These are phyloP conservation scores for Pythium sp. DNA, from an alignment of 352 stramenopile species.

Conservation along the genomic window DNA sequence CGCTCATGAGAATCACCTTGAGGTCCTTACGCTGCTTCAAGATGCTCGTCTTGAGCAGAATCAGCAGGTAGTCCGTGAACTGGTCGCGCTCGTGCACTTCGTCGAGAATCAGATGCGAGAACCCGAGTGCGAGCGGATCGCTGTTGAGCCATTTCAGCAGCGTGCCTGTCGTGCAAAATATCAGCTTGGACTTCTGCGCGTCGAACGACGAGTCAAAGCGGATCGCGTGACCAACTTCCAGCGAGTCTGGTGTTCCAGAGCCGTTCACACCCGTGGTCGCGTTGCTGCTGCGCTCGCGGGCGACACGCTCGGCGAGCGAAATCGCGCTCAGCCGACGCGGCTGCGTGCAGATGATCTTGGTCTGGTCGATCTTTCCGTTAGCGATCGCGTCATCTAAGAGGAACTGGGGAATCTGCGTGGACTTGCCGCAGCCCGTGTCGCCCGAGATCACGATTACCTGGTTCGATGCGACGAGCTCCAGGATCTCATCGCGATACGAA, in stretches of 20 bases:
- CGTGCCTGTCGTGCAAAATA: constrained; percentile 98
- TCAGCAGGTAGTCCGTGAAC: constrained; percentile 96
- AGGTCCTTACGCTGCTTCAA: constrained; percentile 79
- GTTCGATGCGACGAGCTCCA: constrained; percentile 62
- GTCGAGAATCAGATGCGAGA: constrained; percentile 94
- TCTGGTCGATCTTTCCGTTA: constrained; percentile 50
- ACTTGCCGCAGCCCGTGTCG: constrained; percentile 95
- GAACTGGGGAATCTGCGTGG: constrained; percentile 93
- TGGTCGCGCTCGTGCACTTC: constrained; percentile 96
- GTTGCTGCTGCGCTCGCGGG: constrained; percentile 75
- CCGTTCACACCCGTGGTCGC: constrained; percentile 25
- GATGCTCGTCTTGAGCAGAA: constrained; percentile 90
- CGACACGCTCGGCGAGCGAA: constrained; percentile 85
- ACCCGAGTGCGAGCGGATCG: constrained; percentile 73
- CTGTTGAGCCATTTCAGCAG: constrained; percentile 83
- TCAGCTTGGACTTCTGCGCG: constrained; percentile 83
- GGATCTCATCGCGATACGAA: constrained; percentile 61
- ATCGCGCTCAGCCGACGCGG: constrained; percentile 91
- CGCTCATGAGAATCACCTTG: constrained; percentile 94
- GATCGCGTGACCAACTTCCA: constrained; percentile 90
- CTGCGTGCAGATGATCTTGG: constrained; percentile 91
- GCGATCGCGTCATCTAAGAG: constrained; percentile 84
- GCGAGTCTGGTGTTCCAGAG: constrained; percentile 3
- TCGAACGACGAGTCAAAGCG: constrained; percentile 86
- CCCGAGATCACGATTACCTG: constrained; percentile 92